Conservation (phyloP, 164 flowering plant genomes). For the Annona squamosa region DNA sequence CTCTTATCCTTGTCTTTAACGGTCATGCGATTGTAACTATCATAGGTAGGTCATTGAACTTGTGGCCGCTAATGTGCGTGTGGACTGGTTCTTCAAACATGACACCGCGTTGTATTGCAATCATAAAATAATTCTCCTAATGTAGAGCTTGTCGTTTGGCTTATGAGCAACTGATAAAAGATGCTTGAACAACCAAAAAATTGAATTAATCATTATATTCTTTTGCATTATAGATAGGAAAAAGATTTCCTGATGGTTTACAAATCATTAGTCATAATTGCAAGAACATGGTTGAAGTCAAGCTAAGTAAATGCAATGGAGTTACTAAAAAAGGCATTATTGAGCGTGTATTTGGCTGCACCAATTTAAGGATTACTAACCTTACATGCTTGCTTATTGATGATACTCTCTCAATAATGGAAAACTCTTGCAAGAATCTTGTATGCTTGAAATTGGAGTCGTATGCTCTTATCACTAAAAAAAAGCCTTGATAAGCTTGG, state of each 20-base stretch:
- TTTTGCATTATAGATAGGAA: too few species aligned
- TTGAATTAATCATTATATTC: too few species aligned
- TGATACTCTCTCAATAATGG: conserved; percentile 42
- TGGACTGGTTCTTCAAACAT: too few species aligned
- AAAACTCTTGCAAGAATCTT: conserved; percentile 43
- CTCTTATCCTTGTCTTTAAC: too few species aligned
- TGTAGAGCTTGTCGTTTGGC: too few species aligned
- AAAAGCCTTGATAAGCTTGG: conserved; percentile 45
- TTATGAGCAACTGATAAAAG: too few species aligned
- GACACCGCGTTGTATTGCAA: too few species aligned
- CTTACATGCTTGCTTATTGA: conserved; percentile 65
- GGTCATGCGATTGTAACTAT: too few species aligned
- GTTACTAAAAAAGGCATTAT: conserved; percentile 51
- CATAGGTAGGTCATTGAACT: too few species aligned
- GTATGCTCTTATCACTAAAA: conserved; percentile 42
- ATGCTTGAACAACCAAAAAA: too few species aligned
- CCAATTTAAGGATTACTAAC: conserved; percentile 37
- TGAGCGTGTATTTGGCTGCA: conserved; percentile 34
- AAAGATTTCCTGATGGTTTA: conserved; percentile 2
- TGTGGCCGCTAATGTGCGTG: too few species aligned
- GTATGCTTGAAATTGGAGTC: conserved; percentile 58
- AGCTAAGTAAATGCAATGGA: conserved; percentile 58
- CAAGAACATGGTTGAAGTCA: conserved; percentile 42
- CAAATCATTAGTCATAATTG: conserved; percentile 30
- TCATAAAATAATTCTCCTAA: too few species aligned